Evolutionary conservation across 768 basidiomycete genomes (phyloP).

Genomic region (Favolaschia claudopus): DNA sequence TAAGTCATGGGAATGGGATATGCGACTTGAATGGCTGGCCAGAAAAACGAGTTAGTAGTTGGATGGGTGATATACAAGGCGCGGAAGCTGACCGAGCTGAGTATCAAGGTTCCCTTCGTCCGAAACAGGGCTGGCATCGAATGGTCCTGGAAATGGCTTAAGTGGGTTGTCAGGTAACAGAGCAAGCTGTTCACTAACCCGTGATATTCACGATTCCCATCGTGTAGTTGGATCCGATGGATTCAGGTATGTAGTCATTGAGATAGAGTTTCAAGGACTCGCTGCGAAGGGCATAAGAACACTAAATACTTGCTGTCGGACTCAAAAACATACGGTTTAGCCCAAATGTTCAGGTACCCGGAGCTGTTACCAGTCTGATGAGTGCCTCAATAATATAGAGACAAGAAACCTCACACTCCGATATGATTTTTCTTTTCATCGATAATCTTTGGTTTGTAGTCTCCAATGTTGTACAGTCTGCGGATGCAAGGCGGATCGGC

Average conservation of each 20-base stretch:
- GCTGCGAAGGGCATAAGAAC: slow-evolving; percentile 36
- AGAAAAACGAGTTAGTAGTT: neutral
- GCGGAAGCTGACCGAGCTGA: slow-evolving; percentile 50
- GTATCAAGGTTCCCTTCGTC: slow-evolving; percentile 50
- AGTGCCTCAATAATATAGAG: neutral
- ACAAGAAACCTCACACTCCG: slow-evolving; percentile 38
- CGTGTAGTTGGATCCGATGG: slow-evolving; percentile 45
- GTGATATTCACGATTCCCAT: slow-evolving; percentile 50
- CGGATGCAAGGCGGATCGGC: slow-evolving; percentile 50
- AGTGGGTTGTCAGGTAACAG: too few relatives aligned
- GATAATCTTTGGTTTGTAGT: slow-evolving; percentile 39
- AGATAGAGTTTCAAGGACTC: slow-evolving; percentile 44
- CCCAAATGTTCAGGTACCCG: slow-evolving; percentile 45
- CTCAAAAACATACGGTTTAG: slow-evolving; percentile 19
- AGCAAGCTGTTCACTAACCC: too few relatives aligned
- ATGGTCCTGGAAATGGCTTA: slow-evolving; percentile 15
- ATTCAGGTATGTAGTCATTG: slow-evolving; percentile 34
- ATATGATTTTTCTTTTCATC: slow-evolving; percentile 39
- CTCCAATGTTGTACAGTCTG: slow-evolving; percentile 40
- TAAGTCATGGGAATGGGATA: slow-evolving; percentile 54
- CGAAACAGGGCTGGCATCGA: neutral
- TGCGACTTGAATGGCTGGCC: slow-evolving; percentile 47
- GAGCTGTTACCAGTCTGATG: slow-evolving; percentile 3
- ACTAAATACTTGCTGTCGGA: slow-evolving; percentile 24
- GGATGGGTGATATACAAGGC: slow-evolving; percentile 41